phyloP scores from a whole-genome alignment of 257 asterid species.

The Nicotiana tomentosiformis region DNA sequence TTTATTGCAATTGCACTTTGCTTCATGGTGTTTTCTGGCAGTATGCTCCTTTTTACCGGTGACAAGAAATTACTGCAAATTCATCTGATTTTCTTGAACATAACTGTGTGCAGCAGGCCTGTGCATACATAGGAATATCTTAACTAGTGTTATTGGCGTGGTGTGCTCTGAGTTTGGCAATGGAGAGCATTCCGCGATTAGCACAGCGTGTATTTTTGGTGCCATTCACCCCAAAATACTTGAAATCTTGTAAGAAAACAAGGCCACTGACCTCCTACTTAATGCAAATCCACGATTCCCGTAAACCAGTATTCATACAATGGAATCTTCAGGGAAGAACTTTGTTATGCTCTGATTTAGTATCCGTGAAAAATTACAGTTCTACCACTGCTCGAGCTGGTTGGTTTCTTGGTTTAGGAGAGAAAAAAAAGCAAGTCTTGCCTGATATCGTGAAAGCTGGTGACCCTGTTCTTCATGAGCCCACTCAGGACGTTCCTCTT shows the following conservation, averaged over 20 bases:
- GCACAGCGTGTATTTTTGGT: constrained; percentile 32
- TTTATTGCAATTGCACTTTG: not conserved
- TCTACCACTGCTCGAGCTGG: constrained; percentile 48
- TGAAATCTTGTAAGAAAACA: constrained; percentile 20
- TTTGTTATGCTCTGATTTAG: not conserved
- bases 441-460: constrained; percentile 92
- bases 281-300: not conserved
- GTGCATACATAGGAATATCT: not conserved
- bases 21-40: not conserved
- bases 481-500: constrained; percentile 51
- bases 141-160: not conserved
- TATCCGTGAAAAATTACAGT: constrained; percentile 22
- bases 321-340: constrained; percentile 20
- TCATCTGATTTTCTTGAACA: not conserved
- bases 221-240: constrained; percentile 25
- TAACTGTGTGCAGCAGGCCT: not conserved
- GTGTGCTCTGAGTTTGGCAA: not conserved
- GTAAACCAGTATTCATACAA: constrained; percentile 10
- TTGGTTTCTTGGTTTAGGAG: constrained; percentile 66
- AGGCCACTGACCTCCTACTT: constrained; percentile 30
- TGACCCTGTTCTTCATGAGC: constrained; percentile 96
- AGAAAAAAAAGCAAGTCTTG: constrained; percentile 34
- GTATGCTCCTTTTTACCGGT: not conserved
- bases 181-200: constrained; percentile 54
- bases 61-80: not conserved